Base-by-base conservation (phyloP, 139 green algal species). In the Yamagishiella unicocca region DNA sequence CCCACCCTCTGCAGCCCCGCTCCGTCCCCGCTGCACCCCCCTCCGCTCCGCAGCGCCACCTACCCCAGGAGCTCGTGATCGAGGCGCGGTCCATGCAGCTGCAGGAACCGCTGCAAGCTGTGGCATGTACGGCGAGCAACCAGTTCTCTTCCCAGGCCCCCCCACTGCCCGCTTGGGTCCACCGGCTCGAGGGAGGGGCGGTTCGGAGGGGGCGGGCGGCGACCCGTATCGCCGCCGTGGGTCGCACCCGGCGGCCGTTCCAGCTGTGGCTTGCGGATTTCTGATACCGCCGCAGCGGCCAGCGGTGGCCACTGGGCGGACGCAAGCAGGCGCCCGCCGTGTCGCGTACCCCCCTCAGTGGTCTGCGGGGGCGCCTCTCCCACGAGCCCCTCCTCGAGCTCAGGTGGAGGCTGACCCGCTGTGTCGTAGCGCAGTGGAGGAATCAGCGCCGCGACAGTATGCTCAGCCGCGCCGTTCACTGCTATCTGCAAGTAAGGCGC, bases 81-180 rank as follows among this genome's bases (percentile, higher is more conserved):
- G 10, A 77, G 38, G 9, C 64, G 62, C 31, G 43, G 64, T 0
- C 80, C 37, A 29, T 76, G 50, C 24, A 78, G 42, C 43, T 77
- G 62, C 80, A 77, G 31, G 31, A 86, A 66, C 7, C 80, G 62
- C 31, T 86, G 62, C 31, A 86, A 40, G 64, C 80, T 86, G 43
- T 38, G 64, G 27, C 29, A 27, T 1, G 45, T 62, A n/a, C 80
- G 31, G 43, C 80, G 77, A 0, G 31, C 62, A 31, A 37, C 8
- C 62, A 86, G 62, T 64, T 86, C 64, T 9, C 7, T 31, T 29
- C 38, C 64, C 21, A 86, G 62, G 9, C 21, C 62, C 5, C 27
- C 33, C 42, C 22, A 29, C 21, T 29, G 42, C 4, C 19, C 62
- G 1, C 46, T 24, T 55, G 70, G 70, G 38, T 6, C 70, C 70